Evolutionary conservation across 139 green algal species (phyloP), one percentile per base, ranked within the genome.

Genomic region (Mychonastes homosphaera): DNA sequence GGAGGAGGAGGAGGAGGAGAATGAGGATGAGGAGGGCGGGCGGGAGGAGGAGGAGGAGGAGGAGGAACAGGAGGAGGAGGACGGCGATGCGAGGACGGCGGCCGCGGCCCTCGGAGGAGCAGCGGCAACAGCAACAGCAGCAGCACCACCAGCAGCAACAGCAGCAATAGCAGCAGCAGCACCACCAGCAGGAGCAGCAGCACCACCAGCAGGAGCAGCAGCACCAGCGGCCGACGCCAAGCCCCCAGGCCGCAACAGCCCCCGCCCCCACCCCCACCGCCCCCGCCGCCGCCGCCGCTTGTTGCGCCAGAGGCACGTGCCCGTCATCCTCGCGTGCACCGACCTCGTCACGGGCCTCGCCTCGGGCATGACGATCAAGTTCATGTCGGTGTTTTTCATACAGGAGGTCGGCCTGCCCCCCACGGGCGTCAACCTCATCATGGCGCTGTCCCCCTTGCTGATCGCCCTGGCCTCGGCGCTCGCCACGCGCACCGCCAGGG

Each of bases 331-430:
- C n/a, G n/a, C n/a, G n/a, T n/a, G n/a, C n/a, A n/a, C n/a, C n/a
- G n/a, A n/a, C n/a, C n/a, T n/a, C n/a, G n/a, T n/a, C n/a, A n/a
- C n/a, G n/a, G 47, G 46, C 3, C 28, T 71, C 1, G 64, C 52
- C 19, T 62, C 64, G n/a, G 64, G 64, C 24, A 71, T 71, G 67
- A 71, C 67, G 13, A 58, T 75, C 39, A 66, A 67, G 23, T 75
- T 75, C 67, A 64, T 71, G 30, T 62, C 67, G 7, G 67, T 75
- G 54, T 75, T 75, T 29, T 71, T 75, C 36, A 43, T 64, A 24
- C 28, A 12, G 13, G 38, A 12, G 13, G 38, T 44, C 38, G 38
- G 13, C 38, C 38, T 44, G 13, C 15, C 38, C 38, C 38, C 38
- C 38, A n/a, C 38, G 13, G 12, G 13, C 13, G 38, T 44, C 38